Percentiles rank a stretch among this genome's conserved stretches.
Evolutionary conservation across 139 green algal species (phyloP).

Genomic region (Eudorina sp.): DNA sequence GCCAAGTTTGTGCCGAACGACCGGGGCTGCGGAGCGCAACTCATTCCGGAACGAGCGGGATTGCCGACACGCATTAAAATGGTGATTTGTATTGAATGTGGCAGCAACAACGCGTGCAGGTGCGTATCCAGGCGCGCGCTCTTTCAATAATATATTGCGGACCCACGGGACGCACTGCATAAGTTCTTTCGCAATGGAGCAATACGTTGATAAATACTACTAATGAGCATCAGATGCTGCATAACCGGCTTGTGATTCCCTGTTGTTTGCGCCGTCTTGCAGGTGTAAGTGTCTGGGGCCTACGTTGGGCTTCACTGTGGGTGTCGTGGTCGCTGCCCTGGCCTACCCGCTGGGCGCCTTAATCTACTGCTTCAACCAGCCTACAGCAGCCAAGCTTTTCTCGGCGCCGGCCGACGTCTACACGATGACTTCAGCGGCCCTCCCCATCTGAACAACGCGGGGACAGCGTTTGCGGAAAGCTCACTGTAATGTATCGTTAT

Average conservation of each 20-base stretch:
- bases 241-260: not conserved
- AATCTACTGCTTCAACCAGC: not conserved
- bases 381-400: not conserved
- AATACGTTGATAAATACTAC: no score
- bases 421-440: not conserved
- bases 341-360: not conserved
- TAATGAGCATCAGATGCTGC: not conserved
- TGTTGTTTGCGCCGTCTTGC: not conserved
- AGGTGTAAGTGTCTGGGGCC: constrained; percentile 21
- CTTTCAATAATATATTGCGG: no score
- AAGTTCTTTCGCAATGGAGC: no score
- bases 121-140: no score
- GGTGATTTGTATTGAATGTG: constrained; percentile 12
- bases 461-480: not conserved
- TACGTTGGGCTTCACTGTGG: not conserved
- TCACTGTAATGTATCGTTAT: no score
- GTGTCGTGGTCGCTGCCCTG: not conserved
- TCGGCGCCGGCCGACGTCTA: not conserved
- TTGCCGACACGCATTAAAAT: no score
- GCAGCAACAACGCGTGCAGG: constrained; percentile 28
- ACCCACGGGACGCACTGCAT: no score
- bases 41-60: no score
- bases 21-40: no score
- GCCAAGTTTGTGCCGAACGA: no score
- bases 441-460: not conserved